Base-by-base conservation (phyloP, 2,329 filamentous ascomycete species). In the Cladosporium sphaerospermum region DNA sequence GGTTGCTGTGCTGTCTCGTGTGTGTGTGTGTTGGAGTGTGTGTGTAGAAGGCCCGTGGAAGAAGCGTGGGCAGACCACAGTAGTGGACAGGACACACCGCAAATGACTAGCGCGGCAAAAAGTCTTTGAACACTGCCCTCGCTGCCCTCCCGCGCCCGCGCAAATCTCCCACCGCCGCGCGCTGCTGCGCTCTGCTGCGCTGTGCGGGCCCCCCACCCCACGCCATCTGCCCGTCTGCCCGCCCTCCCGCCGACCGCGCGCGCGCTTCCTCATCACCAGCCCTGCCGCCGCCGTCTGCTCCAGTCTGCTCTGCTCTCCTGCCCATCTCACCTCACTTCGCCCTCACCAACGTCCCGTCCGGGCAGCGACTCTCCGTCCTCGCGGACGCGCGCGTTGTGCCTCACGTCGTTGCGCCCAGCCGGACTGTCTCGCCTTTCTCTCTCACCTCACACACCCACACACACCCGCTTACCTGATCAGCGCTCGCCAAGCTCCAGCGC, bases 391-490 rank as follows among this genome's bases (percentile, higher is more conserved):
- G 42, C 11, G 41, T 10, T 43, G 41, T 28, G 18, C 14, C 23
- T 28, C 7, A 11, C 9, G 6, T 14, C 16, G 36, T 10, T 16
- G 8, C 23, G 23, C 23, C 23, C 23, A 28, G 23, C 23, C 23
- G 23, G 23, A 28, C 23, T 28, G 3, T 28, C 23, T 28, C 23
- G 36, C 11, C 3, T 39, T 3, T n/a, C 10, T 39, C 36, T 13
- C 36, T 14, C 36, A 39, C 36, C 36, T 39, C 36, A 39, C 16
- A 13, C 8, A 16, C 39, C n/a, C 45, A 14, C 36, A 11, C 32
- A 19, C 45, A 8, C 47, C 32, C 44, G 48, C 48, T 51, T 51
- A 51, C 48, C 36, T 32, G 16, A 51, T 43, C 48, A 51, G 13
- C 48, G 32, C 16, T 32, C 28, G 40, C 48, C 40, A 51, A 44